Evolutionary conservation across 805 yeast species (phyloP).

Genomic region (Cyberlindnera nakhonratchasimensis): DNA sequence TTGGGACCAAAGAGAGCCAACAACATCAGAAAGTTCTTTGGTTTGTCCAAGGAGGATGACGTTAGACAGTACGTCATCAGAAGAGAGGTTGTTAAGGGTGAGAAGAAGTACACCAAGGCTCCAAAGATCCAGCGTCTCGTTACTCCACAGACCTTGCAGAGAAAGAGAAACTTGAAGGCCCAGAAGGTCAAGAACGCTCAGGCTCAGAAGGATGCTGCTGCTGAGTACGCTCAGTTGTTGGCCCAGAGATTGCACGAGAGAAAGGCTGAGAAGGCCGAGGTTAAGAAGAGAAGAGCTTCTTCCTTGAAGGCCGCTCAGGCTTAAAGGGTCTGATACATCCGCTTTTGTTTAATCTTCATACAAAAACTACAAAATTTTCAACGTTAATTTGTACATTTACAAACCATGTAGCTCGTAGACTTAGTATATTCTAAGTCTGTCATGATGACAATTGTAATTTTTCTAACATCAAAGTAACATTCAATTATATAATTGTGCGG

Average conservation of each 20-base stretch:
- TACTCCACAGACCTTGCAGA: conserved; percentile 98
- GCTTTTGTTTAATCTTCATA: conserved; percentile 3
- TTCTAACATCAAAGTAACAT: no score
- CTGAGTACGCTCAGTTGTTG: conserved; percentile 98
- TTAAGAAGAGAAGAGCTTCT: conserved; percentile 99
- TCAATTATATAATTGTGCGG: not conserved
- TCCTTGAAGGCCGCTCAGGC: conserved; percentile 78
- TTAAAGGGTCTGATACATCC: conserved; percentile 7
- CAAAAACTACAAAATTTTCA: conserved; percentile 7
- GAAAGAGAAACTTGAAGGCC: conserved; percentile 96
- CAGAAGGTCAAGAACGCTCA: conserved; percentile 95
- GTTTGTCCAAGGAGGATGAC: conserved; percentile 78
- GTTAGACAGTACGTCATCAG: conserved; percentile 85
- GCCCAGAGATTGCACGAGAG: conserved; percentile 98
- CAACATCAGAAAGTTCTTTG: conserved; percentile 99
- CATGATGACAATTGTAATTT: no score
- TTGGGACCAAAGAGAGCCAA: conserved; percentile 99
- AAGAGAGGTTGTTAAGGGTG: conserved; percentile 98
- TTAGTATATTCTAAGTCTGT: not conserved
- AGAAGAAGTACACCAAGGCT: conserved; percentile 98
- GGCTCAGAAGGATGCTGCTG: conserved; percentile 99
- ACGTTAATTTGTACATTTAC: conserved; percentile 13
- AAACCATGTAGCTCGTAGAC: not conserved
- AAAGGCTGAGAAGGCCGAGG: conserved; percentile 97
- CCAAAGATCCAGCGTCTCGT: conserved; percentile 99